Evolutionary conservation across 1,284 basidiomycete genomes (phyloP), one percentile per base, ranked within the genome.

Genomic region (Waitea zeae): DNA sequence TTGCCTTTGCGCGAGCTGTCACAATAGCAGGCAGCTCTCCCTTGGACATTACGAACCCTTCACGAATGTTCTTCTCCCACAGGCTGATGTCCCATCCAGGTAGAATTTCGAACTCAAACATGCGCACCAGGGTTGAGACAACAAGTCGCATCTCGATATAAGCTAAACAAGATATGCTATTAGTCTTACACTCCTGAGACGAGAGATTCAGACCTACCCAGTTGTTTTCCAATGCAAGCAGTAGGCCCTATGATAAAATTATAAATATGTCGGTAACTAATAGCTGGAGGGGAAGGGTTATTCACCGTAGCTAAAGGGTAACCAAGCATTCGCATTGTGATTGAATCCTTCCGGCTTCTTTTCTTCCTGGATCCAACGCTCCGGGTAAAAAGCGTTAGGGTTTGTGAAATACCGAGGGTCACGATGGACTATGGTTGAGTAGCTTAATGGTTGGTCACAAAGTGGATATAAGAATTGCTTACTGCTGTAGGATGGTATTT

Each of bases 191-290:
- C n/a, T n/a, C n/a, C n/a, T n/a, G n/a, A n/a, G n/a, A n/a, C n/a
- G n/a, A n/a, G n/a, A n/a, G 45, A 26, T 44, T 42, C 39, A 51
- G 52, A 3, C 53, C 54, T 1, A 49, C 49, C 38, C 55, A 56
- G 36, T 46, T 52, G 24, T n/a, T n/a, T 26, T 26, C 9, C 24
- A n/a, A 26, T 26, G 24, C 9, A 7, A n/a, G 24, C 24, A 4
- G 44, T 4, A 31, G 29, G 31, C 18, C 15, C 3, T 17, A 26
- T 4, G 17, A 36, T 3, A 30, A 19, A 5, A 19, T 11, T 3
- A 19, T 22, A 24, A 22, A n/a, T 15, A 12, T 26, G 24, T n/a
- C 5, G 15, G 14, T 6, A 36, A 5, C 12, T 5, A 9, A 9
- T 15, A 36, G 34, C 13, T 12, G 22, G n/a, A 49, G 45, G 2